phyloP scores from a whole-genome alignment of 1,284 basidiomycete genomes.

The Fomitopsis betulina region DNA sequence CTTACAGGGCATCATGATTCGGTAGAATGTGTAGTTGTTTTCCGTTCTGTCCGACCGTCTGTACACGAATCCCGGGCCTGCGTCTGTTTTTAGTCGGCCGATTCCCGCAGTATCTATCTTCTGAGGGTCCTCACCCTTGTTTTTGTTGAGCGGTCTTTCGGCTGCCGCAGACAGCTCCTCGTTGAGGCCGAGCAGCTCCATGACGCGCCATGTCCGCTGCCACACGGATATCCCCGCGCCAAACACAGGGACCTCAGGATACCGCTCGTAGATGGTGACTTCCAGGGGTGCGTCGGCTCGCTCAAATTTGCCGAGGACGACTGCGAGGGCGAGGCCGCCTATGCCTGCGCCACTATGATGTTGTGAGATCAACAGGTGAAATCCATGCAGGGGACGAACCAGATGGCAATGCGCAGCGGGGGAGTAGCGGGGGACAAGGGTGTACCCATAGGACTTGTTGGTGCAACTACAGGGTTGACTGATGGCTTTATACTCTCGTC shows the following conservation, averaged over 20 bases:
- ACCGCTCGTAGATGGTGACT: conserved; percentile 33
- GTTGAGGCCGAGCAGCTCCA: conserved; percentile 31
- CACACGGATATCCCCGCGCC: conserved; percentile 35
- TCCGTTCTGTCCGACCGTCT: neutral
- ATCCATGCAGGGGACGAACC: neutral
- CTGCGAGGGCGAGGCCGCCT: conserved; percentile 33
- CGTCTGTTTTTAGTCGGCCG: neutral
- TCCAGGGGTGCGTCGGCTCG: conserved; percentile 21
- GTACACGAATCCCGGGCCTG: conserved; percentile 7
- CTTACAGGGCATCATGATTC: conserved; percentile 8
- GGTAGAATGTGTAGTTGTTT: conserved; percentile 2
- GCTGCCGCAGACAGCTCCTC: conserved; percentile 21
- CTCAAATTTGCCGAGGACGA: conserved; percentile 27
- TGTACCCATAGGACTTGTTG: neutral
- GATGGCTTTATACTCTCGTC: too few species aligned
- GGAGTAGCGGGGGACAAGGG: neutral
- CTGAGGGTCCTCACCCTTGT: neutral
- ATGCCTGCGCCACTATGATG: conserved; percentile 32
- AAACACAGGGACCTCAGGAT: conserved; percentile 29
- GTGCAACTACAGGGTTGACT: neutral
- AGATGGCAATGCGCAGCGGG: neutral
- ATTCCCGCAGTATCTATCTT: too few species aligned
- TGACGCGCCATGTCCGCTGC: conserved; percentile 34
- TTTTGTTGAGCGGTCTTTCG: conserved; percentile 3
- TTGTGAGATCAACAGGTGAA: neutral